A percentile compares a stretch with the other conserved stretches of the same genome.
phyloP scores from a whole-genome alignment of 1,284 basidiomycete genomes.

The Fomitopsis palustris region DNA sequence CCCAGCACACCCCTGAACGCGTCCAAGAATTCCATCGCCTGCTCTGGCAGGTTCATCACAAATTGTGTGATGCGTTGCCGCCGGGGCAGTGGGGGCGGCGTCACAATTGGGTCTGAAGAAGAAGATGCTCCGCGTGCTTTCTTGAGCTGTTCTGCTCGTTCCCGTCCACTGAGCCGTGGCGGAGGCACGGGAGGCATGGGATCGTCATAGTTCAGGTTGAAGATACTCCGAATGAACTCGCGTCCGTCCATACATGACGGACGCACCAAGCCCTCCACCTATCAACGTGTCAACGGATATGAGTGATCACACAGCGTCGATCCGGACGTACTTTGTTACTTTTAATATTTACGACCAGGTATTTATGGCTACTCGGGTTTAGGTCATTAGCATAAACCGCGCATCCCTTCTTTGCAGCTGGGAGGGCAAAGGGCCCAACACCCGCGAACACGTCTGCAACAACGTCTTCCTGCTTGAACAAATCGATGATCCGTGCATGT shows the following conservation, averaged over 20 bases:
- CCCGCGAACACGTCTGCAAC: constrained; percentile 96
- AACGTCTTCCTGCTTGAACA: constrained; percentile 70
- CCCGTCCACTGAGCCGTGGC: constrained; percentile 39
- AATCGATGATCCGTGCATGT: constrained; percentile 79
- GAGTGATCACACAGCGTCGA: neutral
- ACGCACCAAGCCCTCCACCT: constrained; percentile 71
- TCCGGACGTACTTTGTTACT: constrained; percentile 63
- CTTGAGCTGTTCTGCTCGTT: neutral
- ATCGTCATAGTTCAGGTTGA: constrained; percentile 49
- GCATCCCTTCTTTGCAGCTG: constrained; percentile 88
- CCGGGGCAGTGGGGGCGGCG: constrained; percentile 9
- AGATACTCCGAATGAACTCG: constrained; percentile 69
- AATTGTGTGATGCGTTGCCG: constrained; percentile 74
- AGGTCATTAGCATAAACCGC: constrained; percentile 92
- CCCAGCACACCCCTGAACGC: constrained; percentile 78
- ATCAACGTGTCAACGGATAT: constrained; percentile 27
- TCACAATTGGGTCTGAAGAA: constrained; percentile 3
- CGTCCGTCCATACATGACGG: constrained; percentile 82
- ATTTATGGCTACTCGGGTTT: constrained; percentile 86
- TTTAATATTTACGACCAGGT: constrained; percentile 69
- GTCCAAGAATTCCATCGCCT: constrained; percentile 87
- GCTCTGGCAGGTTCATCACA: constrained; percentile 96
- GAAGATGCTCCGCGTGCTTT: too few species aligned
- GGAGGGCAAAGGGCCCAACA: constrained; percentile 95
- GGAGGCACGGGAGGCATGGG: constrained; percentile 61